Base-by-base conservation (phyloP, 2,329 filamentous ascomycete genomes). In the Exophiala phaeomuriformis region DNA sequence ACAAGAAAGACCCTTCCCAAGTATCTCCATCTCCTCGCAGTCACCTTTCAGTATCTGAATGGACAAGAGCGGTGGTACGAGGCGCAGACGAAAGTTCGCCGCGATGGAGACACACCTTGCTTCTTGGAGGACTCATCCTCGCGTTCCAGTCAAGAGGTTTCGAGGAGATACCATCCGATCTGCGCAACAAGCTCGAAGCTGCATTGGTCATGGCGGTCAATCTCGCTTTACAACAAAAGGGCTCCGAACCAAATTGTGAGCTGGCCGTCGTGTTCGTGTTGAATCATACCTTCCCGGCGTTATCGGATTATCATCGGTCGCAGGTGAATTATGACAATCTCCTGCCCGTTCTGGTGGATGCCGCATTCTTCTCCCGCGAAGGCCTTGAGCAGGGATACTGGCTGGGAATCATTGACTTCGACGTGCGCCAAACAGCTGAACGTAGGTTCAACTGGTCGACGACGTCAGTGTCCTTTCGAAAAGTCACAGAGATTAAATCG, bases 21-120 rank as follows among this genome's bases (percentile, higher is more conserved):
- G 63, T 68, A 8, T 63, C 64, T 30, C 63, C 68, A 8, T 63
- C 64, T 30, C 64, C 65, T 30, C 75, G 76, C 42, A 81, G 81
- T 10, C 77, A 76, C 29, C 67, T 81, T 4, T 68, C 74, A 3
- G 69, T 75, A 10, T 75, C 80, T 44, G 77, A 77, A 45, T 84
- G 81, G 82, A 70, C 79, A 28, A 76, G 74, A 58, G 80, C 81
- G 1, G 72, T 82, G 1, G 74, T 80, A 2, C 75, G 74, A 39
- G 81, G 81, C 5, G 81, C 81, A 10, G 78, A 84, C 64, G 81
- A 79, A 42, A 77, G 75, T 62, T 84, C 74, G 69, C 79, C 76
- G 12, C 75, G 88, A 64, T 95, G 89, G 89, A 84, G 89, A 68
- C 90, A 95, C 68, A 70, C 90, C 31, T 74, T 95, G n/a, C 78